Base-by-base conservation (phyloP, 257 asterid species). In the Solanum chiquidenum region DNA sequence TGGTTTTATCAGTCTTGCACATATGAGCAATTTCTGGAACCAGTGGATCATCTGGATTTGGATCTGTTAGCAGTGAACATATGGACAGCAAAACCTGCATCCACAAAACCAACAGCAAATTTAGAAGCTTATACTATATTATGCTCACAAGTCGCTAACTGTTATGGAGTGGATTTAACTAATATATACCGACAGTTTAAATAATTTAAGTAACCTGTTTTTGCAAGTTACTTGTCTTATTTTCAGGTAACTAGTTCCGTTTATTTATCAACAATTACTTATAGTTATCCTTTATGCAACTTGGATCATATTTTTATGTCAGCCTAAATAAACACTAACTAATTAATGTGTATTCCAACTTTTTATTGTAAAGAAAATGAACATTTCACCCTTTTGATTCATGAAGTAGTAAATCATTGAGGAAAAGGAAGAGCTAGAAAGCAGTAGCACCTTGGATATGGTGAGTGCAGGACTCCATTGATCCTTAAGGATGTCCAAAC, bases 401-500 rank as follows among this genome's bases (percentile, higher is more conserved):
- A 55, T 52, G 44, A 34, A 86, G 12, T 64, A 76, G 84, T 79
- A 44, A 44, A 25, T 44, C 66, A 35, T 35, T 74, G 49, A n/a
- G 49, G 82, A 4, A 27, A 33, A 40, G 35, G 1, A 60, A n/a
- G 55, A 37, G 5, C 6, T 6, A 20, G 66, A 6, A 25, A 44
- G 13, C 12, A 73, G 58, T 20, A 18, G 16, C 14, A 95, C 98
- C 98, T 96, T 96, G 37, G 99, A 96, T 44, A 96, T 95, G 93
- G 99, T 96, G 88, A 96, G 98, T 69, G 99, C 99, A 40, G 99
- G 98, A 89, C 98, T 95, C 99, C 99, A 96, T 79, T 96, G 99
- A 89, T 96, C 98, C 90, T 95, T 96, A 66, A 96, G 98, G 72
- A 95, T 94, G 62, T 96, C 99, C 88, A 95, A 90, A 90, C 98